phyloP scores from a whole-genome alignment of 169 alveolate species.

The Besnoitia besnoiti region DNA sequence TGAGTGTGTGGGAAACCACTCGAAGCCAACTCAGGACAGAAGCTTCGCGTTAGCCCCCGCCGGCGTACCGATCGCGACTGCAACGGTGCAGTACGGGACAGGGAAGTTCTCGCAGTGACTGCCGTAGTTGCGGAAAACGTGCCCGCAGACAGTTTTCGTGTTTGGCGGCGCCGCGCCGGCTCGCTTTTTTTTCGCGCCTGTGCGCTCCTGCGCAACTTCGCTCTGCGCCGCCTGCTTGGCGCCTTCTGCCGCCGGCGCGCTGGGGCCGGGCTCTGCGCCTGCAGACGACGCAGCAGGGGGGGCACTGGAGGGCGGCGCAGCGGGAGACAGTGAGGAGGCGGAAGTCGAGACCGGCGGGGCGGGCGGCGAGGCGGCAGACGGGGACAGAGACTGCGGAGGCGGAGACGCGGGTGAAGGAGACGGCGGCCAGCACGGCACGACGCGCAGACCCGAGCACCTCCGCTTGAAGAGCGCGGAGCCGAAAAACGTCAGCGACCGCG shows the following conservation, averaged over 20 bases:
- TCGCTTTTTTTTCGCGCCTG: not conserved
- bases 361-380: not conserved
- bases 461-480: not conserved
- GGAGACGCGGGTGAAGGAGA: not conserved
- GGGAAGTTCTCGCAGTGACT: conserved; percentile 5
- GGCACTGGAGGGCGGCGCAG: not conserved
- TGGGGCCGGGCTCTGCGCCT: not conserved
- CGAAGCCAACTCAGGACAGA: too few species aligned
- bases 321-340: not conserved
- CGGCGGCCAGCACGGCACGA: not conserved
- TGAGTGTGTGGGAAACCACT: too few species aligned
- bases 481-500: not conserved
- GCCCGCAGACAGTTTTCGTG: not conserved
- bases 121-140: not conserved
- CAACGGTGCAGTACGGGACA: conserved; percentile 16
- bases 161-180: too few species aligned
- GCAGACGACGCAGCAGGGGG: not conserved
- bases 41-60: too few species aligned
- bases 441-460: not conserved
- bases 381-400: not conserved
- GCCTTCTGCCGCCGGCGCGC: not conserved
- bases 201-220: not conserved
- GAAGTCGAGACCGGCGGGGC: not conserved
- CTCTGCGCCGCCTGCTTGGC: not conserved
- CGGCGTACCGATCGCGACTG: conserved; percentile 9